These are phyloP conservation scores for Ophiosphaerella korrae DNA, from an alignment of 2,329 filamentous ascomycete species.

Conservation along the genomic window DNA sequence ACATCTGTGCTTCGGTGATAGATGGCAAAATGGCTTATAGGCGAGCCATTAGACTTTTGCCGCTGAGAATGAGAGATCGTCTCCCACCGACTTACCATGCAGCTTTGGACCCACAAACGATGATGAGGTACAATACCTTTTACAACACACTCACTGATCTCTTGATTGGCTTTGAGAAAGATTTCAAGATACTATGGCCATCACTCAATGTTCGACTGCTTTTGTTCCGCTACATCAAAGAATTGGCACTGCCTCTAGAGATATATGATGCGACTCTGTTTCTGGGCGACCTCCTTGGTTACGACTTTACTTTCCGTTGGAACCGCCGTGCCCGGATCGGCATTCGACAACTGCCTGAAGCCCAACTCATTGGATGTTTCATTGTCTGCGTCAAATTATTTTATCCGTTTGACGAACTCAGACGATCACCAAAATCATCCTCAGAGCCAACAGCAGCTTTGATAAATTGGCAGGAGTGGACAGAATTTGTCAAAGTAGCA, in stretches of 20 bases:
- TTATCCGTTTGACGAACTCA: slow-evolving; percentile 71
- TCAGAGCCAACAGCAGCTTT: slow-evolving; percentile 63
- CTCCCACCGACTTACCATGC: slow-evolving; percentile 67
- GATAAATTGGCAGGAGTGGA: slow-evolving; percentile 78
- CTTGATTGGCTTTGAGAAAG: slow-evolving; percentile 65
- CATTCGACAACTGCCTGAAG: slow-evolving; percentile 63
- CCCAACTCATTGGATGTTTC: slow-evolving; percentile 71
- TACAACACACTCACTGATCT: slow-evolving; percentile 68
- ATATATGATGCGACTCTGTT: slow-evolving; percentile 64
- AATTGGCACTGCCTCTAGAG: slow-evolving; percentile 77
- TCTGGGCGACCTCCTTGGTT: slow-evolving; percentile 57
- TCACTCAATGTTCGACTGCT: slow-evolving; percentile 72
- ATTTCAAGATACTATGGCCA: slow-evolving; percentile 75
- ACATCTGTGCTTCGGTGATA: slow-evolving; percentile 71
- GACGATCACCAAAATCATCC: slow-evolving; percentile 56
- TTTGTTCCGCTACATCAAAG: slow-evolving; percentile 70
- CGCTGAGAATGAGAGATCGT: slow-evolving; percentile 67
- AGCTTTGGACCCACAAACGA: slow-evolving; percentile 59
- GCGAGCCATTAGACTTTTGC: slow-evolving; percentile 63
- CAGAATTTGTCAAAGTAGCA: slow-evolving; percentile 14
- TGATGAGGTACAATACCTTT: slow-evolving; percentile 61
- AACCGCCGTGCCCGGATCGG: slow-evolving; percentile 22
- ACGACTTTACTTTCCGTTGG: slow-evolving; percentile 65
- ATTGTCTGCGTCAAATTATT: slow-evolving; percentile 78
- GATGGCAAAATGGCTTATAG: slow-evolving; percentile 70